Percentiles rank a stretch among this genome's conserved stretches.
Evolutionary conservation across 1,139 yeast species (phyloP).

Genomic region (Williopsis jadinii): DNA sequence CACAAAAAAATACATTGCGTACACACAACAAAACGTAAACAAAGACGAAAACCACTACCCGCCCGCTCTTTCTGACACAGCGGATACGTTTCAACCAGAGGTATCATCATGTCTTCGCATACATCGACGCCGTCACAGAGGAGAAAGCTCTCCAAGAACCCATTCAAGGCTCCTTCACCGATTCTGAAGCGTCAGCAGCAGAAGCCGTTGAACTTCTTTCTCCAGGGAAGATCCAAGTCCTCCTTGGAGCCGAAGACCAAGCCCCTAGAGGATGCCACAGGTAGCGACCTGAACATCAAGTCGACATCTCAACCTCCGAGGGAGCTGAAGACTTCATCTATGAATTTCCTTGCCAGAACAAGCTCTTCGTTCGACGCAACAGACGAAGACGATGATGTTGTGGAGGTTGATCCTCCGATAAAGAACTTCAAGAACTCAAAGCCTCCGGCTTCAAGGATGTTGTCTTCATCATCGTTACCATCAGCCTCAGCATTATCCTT

Average conservation of each 20-base stretch:
- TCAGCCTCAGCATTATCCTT: conserved; percentile 1
- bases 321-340: neutral
- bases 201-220: conserved; percentile 8
- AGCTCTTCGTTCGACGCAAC: conserved; percentile 8
- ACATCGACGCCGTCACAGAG: neutral
- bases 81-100: neutral
- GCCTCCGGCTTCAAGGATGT: conserved; percentile 8
- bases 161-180: conserved; percentile 15
- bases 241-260: conserved; percentile 3
- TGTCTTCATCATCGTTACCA: conserved; percentile 2
- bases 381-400: conserved; percentile 9
- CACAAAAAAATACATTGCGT: neutral
- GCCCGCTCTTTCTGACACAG: neutral
- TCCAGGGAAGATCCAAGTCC: conserved; percentile 4
- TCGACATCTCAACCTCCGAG: conserved; percentile 2
- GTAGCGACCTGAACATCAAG: conserved; percentile 2
- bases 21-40: neutral
- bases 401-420: conserved; percentile 1
- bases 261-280: conserved; percentile 5
- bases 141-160: conserved; percentile 2
- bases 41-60: neutral
- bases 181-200: conserved; percentile 9
- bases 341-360: conserved; percentile 4
- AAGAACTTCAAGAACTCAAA: conserved; percentile 16
- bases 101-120: neutral